Conservation (phyloP, 345 rosid species). For the Hevea brasiliensis region DNA sequence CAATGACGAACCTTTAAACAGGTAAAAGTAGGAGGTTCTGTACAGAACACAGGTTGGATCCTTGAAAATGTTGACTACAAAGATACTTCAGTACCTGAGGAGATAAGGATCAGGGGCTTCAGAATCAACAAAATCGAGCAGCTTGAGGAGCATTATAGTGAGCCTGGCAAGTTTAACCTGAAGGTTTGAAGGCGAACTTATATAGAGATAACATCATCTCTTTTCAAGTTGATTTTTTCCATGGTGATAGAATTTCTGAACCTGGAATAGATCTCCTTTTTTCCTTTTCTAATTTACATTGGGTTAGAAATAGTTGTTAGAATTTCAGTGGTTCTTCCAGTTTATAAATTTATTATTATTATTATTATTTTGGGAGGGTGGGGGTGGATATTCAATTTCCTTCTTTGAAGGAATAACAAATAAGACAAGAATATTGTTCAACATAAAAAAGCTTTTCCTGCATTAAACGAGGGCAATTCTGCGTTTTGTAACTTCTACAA, state of each 20-base stretch:
- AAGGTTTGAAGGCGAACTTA: slow-evolving; percentile 34
- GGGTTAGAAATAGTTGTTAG: background rate
- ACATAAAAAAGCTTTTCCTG: too few relatives aligned
- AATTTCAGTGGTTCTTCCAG: background rate
- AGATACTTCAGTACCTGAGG: slow-evolving; percentile 68
- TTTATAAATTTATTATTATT: background rate
- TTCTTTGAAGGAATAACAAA: background rate
- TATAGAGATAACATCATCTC: background rate
- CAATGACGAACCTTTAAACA: slow-evolving; percentile 20
- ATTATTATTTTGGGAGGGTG: background rate
- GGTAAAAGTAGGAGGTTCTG: slow-evolving; percentile 66
- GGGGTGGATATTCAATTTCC: background rate
- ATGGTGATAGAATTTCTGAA: background rate
- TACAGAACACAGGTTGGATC: slow-evolving; percentile 82
- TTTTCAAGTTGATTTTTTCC: background rate
- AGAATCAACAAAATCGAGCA: slow-evolving; percentile 66
- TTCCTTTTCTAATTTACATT: background rate
- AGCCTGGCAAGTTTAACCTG: slow-evolving; percentile 52
- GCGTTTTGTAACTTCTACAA: background rate
- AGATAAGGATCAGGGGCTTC: slow-evolving; percentile 79
- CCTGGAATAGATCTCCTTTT: background rate
- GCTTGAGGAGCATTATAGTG: slow-evolving; percentile 51
- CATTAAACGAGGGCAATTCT: background rate
- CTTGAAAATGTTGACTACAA: slow-evolving; percentile 68
- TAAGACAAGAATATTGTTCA: background rate